Percentiles rank a stretch among this genome's conserved stretches.
phyloP scores from a whole-genome alignment of 2,329 filamentous ascomycete genomes.

The Verticillium nonalfalfae region DNA sequence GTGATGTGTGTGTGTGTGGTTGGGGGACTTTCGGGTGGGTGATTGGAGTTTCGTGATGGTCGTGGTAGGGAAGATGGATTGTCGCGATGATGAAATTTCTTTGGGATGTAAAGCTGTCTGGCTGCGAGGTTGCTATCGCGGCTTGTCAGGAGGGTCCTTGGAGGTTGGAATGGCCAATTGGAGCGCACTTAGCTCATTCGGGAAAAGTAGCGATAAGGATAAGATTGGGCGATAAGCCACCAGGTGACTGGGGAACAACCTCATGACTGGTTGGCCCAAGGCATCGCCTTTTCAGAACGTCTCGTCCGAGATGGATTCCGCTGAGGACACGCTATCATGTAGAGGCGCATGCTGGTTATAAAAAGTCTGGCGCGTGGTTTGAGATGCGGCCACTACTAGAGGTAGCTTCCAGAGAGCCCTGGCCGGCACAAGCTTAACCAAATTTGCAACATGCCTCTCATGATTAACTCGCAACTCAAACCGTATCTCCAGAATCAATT shows the following conservation, averaged over 20 bases:
- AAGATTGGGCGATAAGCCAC: background rate
- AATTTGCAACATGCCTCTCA: background rate
- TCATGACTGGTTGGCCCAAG: no score
- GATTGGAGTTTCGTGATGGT: background rate
- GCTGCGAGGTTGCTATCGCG: background rate
- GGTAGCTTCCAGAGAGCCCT: no score
- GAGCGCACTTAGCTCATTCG: background rate
- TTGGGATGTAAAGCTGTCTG: constrained; percentile 1
- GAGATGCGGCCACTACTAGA: no score
- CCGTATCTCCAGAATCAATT: no score
- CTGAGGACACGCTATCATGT: no score
- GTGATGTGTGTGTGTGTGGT: background rate
- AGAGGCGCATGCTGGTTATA: no score
- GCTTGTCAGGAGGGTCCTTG: background rate
- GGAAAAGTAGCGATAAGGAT: background rate
- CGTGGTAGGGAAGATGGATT: background rate
- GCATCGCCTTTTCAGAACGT: no score
- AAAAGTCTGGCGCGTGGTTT: no score
- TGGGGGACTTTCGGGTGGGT: background rate
- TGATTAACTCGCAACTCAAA: background rate
- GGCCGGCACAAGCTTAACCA: no score
- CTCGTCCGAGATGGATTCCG: no score
- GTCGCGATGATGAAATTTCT: constrained; percentile 14
- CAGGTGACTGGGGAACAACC: no score
- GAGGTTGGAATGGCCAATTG: background rate